Evolutionary conservation across 352 stramenopile genomes (phyloP), one percentile per base, ranked within the genome.

Genomic region (Phytophthora foliorum): DNA sequence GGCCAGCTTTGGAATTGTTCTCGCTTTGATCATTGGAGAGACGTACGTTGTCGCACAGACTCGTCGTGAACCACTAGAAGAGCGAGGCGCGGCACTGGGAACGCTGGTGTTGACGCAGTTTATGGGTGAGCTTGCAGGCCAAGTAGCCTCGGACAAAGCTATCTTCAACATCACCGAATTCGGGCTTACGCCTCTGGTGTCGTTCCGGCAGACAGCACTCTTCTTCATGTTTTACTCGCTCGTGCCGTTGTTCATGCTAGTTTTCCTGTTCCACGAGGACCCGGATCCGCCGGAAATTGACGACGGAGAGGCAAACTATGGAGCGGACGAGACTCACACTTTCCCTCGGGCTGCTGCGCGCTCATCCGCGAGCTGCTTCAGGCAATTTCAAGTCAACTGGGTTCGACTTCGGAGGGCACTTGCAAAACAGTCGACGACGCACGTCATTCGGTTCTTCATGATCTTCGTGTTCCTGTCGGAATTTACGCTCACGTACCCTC

Each of bases 41-140:
- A 77, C 82, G 27, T 89, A 91, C 57, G 68, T 90, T 3, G 67
- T 92, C 22, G 74, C 76, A 3, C 82, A 87, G 65, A 88, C 78
- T n/a, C 82, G 83, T 31, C 77, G 78, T 7, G 82, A 91, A 44
- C 39, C 56, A 0, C 24, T 84, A 2, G 38, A 36, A n/a, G 27
- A 67, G 8, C 70, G 80, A 13, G 82, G 82, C 3, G 46, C 59
- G 7, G 68, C 82, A 6, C 42, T 88, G 6, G 83, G 77, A 16
- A 88, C 73, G 34, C 67, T 88, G 14, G 56, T 90, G 8, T 32
- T 90, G 42, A 79, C 81, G 16, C 82, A 90, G 57, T 89, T 82
- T 22, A 27, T 74, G 4, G 82, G 58, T 16, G 77, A 91, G 44
- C 61, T 77, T n/a, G n/a, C 73, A 17, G 81, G 84, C 10, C 79